These are phyloP conservation scores for Krasilnikovozyma curviuscula DNA, from an alignment of 768 basidiomycete genomes.

Conservation along the genomic window DNA sequence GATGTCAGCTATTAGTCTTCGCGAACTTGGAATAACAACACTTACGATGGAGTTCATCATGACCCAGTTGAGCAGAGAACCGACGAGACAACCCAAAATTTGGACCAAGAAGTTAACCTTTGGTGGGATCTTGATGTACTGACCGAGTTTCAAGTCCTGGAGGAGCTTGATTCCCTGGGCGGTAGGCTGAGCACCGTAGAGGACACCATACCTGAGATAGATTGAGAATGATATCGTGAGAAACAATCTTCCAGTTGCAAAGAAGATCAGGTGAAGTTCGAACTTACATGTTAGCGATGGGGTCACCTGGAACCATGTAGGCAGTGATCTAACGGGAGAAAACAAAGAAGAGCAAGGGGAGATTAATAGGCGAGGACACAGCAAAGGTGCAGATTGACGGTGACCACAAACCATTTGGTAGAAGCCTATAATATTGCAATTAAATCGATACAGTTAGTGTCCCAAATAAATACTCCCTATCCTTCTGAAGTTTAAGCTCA, in stretches of 20 bases:
- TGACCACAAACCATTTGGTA: conserved; percentile 15
- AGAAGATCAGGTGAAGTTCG: not conserved
- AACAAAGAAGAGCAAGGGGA: too few relatives aligned
- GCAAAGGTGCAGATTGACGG: too few relatives aligned
- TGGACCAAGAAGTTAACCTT: conserved; percentile 17
- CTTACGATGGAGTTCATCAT: conserved; percentile 29
- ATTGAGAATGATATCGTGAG: not conserved
- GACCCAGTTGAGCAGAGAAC: conserved; percentile 19
- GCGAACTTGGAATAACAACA: not conserved
- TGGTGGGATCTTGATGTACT: conserved; percentile 19
- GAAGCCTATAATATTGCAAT: conserved; percentile 2
- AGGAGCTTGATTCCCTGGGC: conserved; percentile 16
- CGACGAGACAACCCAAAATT: conserved; percentile 16
- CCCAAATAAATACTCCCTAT: too few relatives aligned
- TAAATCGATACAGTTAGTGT: too few relatives aligned
- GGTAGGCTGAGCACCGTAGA: conserved; percentile 17
- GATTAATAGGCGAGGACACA: too few relatives aligned
- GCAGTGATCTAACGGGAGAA: too few relatives aligned
- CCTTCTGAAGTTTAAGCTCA: not conserved
- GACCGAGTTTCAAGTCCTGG: conserved; percentile 18
- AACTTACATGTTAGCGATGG: conserved; percentile 20
- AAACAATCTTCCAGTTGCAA: not conserved
- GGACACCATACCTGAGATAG: not conserved
- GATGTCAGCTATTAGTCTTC: not conserved
- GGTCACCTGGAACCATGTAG: conserved; percentile 14